Base-by-base conservation (phyloP, 768 basidiomycete species). In the Cystofilobasidium bisporidii region DNA sequence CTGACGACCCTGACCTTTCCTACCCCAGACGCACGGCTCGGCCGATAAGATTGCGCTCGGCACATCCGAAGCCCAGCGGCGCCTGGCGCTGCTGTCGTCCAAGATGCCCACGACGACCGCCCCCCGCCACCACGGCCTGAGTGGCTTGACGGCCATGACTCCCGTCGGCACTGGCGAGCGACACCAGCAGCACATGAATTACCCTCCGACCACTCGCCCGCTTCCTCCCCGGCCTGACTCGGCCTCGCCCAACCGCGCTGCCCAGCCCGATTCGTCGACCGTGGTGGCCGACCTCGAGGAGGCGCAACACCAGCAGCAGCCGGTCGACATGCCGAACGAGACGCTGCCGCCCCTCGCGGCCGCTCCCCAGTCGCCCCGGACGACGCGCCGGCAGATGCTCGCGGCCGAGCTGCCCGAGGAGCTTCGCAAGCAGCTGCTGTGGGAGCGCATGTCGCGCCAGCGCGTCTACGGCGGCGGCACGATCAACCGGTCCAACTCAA, bases 361-460 rank as follows among this genome's bases (percentile, higher is more conserved):
- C 5, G 79, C 83, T 22, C 88, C 88, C 2, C 86, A 87, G 71
- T 89, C 89, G 0, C 91, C 91, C 0, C 84, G 87, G 41, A 90
- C 91, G 50, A 91, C 89, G 3, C 82, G 91, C 2, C 81, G 88
- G 60, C 82, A 83, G 71, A 93, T 93, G 88, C 80, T 93, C 56
- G 81, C 85, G 64, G 87, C 85, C 5, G 91, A 94, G 77, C 80
- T 94, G 74, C 86, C 87, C 38, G 91, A 94, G 77, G 87, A 86
- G 67, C 78, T 94, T 70, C 81, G 91, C 26, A 80, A 87, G 56
- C 88, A 91, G 72, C 75, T 92, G 65, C 77, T 92, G 8, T 90
- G 89, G 89, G 88, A 79, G 66, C 74, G 79, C 2, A 77, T 77
- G 71, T 74, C 72, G 15, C 69, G 72, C 6, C 73, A 73, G 61